Evolutionary conservation across 805 yeast species (phyloP).

Genomic region (Kodamaea neixiangensis): DNA sequence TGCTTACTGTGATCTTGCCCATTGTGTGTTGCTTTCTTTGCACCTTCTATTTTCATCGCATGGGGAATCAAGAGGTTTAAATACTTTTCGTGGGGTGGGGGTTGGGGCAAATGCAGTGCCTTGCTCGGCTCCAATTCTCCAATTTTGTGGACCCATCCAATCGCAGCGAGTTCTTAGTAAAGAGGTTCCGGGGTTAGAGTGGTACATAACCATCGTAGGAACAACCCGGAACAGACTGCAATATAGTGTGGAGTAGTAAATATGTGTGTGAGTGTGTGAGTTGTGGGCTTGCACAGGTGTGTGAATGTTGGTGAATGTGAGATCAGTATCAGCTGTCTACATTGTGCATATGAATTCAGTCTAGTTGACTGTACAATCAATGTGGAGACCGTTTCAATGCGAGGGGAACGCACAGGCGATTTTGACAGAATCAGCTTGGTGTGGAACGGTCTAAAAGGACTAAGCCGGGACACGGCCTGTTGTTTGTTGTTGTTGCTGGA

Average conservation of each 20-base stretch:
- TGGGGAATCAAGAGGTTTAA: slow-evolving; percentile 4
- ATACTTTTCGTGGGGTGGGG: slow-evolving; percentile 4
- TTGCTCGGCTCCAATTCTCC: background rate
- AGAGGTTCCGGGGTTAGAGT: background rate
- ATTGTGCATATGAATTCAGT: background rate
- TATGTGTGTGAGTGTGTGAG: too few relatives aligned
- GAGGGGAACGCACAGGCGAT: background rate
- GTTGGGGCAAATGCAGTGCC: background rate
- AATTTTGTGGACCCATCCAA: background rate
- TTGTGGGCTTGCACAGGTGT: too few relatives aligned
- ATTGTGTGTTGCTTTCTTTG: slow-evolving; percentile 7
- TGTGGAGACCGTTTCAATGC: background rate
- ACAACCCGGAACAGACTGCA: background rate
- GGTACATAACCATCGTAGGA: background rate
- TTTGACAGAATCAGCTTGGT: background rate
- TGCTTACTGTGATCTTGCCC: slow-evolving; percentile 64
- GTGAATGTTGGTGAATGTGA: too few relatives aligned
- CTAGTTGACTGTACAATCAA: background rate
- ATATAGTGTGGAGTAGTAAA: too few relatives aligned
- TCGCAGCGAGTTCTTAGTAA: background rate
- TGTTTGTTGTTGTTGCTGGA: background rate
- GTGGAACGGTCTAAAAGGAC: background rate
- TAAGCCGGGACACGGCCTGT: background rate
- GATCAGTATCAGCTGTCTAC: too few relatives aligned
- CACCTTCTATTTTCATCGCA: background rate